phyloP scores from a whole-genome alignment of 257 asterid genomes.

The Voacanga thouarsii region DNA sequence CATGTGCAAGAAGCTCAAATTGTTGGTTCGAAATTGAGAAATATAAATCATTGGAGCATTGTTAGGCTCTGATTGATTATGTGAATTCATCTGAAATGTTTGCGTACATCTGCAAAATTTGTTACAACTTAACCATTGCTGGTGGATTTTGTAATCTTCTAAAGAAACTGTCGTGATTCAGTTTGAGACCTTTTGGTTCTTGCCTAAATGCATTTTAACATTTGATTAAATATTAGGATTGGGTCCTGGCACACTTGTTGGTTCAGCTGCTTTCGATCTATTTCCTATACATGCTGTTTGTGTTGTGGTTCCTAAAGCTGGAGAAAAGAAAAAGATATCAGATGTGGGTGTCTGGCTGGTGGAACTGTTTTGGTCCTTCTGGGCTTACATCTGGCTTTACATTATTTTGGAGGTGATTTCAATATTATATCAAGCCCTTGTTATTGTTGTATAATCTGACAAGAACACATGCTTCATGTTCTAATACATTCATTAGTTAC shows the following conservation, averaged over 20 bases:
- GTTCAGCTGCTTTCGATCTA: conserved; percentile 96
- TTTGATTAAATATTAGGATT: conserved; percentile 46
- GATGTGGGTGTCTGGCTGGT: conserved; percentile 95
- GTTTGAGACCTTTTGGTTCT: neutral
- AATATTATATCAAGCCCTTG: conserved; percentile 1
- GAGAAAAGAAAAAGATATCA: conserved; percentile 86
- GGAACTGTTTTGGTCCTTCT: conserved; percentile 96
- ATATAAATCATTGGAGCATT: neutral
- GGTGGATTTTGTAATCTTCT: neutral
- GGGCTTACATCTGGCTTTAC: conserved; percentile 99
- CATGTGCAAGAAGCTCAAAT: neutral
- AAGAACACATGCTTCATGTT: neutral
- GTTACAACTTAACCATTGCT: neutral
- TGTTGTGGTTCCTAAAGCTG: conserved; percentile 90
- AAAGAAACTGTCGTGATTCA: neutral
- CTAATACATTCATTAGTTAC: neutral
- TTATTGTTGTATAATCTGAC: neutral
- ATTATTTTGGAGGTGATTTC: conserved; percentile 69
- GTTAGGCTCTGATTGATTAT: neutral
- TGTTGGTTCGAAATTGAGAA: neutral
- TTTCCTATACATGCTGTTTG: conserved; percentile 98
- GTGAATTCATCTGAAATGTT: neutral
- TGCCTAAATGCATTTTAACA: neutral
- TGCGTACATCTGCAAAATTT: neutral
- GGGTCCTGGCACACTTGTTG: conserved; percentile 98